Evolutionary conservation across 768 basidiomycete genomes (phyloP).

Genomic region (Tricholoma saponaceum): DNA sequence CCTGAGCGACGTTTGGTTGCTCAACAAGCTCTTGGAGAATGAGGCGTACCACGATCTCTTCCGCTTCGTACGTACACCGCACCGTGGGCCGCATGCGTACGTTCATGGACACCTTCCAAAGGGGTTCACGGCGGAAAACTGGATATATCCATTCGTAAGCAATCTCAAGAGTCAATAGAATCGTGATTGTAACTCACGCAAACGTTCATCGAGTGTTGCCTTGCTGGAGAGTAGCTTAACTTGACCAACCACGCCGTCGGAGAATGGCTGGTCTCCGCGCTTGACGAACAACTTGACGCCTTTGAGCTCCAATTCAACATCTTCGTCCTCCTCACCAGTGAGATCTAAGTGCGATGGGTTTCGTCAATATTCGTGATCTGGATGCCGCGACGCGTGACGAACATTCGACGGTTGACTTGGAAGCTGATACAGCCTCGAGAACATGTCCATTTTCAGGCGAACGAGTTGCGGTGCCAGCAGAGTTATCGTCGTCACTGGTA

Average conservation of each 20-base stretch:
- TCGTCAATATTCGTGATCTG: constrained; percentile 7
- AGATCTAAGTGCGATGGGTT: constrained; percentile 26
- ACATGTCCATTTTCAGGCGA: constrained; percentile 7
- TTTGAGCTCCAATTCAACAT: constrained; percentile 51
- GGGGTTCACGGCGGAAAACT: constrained; percentile 71
- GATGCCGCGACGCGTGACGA: constrained; percentile 7
- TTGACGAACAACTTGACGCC: constrained; percentile 58
- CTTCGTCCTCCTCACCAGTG: constrained; percentile 68
- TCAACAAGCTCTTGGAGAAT: constrained; percentile 45
- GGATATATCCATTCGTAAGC: neutral
- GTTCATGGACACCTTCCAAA: constrained; percentile 71
- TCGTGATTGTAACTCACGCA: constrained; percentile 35
- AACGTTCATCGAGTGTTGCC: constrained; percentile 36
- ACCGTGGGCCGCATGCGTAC: constrained; percentile 50
- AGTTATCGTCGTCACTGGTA: neutral
- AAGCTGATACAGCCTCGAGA: constrained; percentile 10
- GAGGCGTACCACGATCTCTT: constrained; percentile 52
- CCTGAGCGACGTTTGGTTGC: constrained; percentile 18
- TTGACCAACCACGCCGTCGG: constrained; percentile 57
- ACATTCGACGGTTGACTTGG: constrained; percentile 14
- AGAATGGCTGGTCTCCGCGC: constrained; percentile 52
- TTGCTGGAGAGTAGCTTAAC: constrained; percentile 52
- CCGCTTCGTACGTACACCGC: constrained; percentile 53
- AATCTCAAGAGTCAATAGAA: neutral
- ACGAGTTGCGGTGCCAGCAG: neutral